Percentiles rank a stretch among this genome's conserved stretches.
These are phyloP conservation scores for Isabelozyma gotoi DNA, from an alignment of 805 yeast species.

Conservation along the genomic window DNA sequence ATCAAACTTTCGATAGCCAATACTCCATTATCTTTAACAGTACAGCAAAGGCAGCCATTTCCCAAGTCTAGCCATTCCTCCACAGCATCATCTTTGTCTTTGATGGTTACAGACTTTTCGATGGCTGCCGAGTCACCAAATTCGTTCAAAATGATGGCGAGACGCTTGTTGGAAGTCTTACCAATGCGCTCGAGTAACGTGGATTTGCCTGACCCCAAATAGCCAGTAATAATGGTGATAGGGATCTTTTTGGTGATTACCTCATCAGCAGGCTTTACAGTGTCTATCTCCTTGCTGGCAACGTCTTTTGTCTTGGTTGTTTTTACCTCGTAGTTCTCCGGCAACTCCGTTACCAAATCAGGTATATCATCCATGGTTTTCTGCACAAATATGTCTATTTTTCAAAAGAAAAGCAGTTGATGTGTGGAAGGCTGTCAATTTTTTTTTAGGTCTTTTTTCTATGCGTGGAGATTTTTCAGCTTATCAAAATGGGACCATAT, in stretches of 20 bases:
- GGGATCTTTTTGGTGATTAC: slow-evolving; percentile 59
- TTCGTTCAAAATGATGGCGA: slow-evolving; percentile 91
- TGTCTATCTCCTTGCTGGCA: too few species aligned
- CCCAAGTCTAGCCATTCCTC: slow-evolving; percentile 97
- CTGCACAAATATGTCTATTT: too few species aligned
- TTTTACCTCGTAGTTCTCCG: slow-evolving; percentile 17
- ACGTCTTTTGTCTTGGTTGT: too few species aligned
- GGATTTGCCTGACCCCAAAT: slow-evolving; percentile 91
- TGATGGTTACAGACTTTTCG: slow-evolving; percentile 79
- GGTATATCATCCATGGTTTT: slow-evolving; percentile 29
- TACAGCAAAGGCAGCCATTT: slow-evolving; percentile 95
- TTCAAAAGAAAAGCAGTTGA: too few species aligned
- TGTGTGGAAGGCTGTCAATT: too few species aligned
- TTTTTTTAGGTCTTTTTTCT: too few species aligned
- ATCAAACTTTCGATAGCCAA: slow-evolving; percentile 88
- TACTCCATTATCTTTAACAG: slow-evolving; percentile 94
- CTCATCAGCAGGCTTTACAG: slow-evolving; percentile 5
- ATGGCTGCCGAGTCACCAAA: slow-evolving; percentile 89
- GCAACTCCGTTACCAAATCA: slow-evolving; percentile 25
- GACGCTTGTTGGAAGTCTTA: slow-evolving; percentile 60
- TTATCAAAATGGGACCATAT: background rate
- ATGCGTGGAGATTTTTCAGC: too few species aligned
- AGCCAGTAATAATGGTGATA: slow-evolving; percentile 90
- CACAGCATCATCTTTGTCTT: slow-evolving; percentile 47
- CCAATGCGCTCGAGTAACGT: slow-evolving; percentile 80